A percentile compares a stretch with the other conserved stretches of the same genome.
Conservation (phyloP, 2,329 filamentous ascomycete species). For the Zymoseptoria crescenta region DNA sequence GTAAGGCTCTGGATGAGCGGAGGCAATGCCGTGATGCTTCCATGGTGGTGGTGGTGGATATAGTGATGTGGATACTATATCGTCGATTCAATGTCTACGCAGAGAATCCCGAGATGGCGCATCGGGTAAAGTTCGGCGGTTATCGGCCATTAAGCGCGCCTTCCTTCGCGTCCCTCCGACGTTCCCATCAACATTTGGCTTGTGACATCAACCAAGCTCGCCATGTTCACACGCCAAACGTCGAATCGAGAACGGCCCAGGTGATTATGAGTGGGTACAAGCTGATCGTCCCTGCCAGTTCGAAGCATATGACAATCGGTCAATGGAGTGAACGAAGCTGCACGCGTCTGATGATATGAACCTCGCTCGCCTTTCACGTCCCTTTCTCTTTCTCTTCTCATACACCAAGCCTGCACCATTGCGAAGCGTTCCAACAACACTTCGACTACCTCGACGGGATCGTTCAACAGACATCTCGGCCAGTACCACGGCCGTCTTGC, state of each 20-base stretch:
- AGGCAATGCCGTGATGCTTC: constrained; percentile 17
- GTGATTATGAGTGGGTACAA: neutral
- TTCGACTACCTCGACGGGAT: neutral
- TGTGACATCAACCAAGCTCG: neutral
- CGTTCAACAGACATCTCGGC: neutral
- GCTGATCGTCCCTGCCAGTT: neutral
- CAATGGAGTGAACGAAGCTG: neutral
- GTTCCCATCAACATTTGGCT: neutral
- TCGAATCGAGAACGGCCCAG: neutral
- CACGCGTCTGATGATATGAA: neutral
- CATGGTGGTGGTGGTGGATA: constrained; percentile 12
- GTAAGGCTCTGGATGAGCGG: constrained; percentile 19
- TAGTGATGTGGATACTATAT: neutral
- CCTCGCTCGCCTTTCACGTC: neutral
- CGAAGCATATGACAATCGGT: neutral
- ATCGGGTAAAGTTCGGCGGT: neutral
- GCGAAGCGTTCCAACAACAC: constrained; percentile 8
- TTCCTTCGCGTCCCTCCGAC: neutral
- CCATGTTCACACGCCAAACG: neutral
- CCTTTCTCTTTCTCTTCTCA: neutral
- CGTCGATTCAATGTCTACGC: neutral
- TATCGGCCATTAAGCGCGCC: neutral
- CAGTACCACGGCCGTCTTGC: neutral
- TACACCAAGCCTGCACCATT: neutral
- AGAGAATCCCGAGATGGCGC: neutral